Conservation (phyloP, 208 protist genomes). For the Leishmania mexicana region DNA sequence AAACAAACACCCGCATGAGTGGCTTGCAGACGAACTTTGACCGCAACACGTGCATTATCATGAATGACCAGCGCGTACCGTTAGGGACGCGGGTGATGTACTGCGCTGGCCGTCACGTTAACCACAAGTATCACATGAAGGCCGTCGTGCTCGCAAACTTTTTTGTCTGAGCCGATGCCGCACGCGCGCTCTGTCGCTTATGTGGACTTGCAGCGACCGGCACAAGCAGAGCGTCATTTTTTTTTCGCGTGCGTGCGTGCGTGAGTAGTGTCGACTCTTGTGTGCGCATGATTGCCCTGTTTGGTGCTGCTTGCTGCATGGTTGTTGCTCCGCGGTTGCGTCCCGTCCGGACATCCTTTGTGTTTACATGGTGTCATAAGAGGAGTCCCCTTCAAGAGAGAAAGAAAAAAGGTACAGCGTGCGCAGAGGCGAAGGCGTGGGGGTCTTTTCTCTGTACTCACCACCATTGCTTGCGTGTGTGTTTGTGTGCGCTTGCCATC, state of each 20-base stretch:
- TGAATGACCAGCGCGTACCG: constrained; percentile 92
- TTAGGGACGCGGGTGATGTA: constrained; percentile 92
- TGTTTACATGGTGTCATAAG: not conserved
- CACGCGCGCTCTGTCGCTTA: not conserved
- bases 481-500: not conserved
- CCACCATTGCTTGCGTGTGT: not conserved
- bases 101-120: constrained; percentile 91
- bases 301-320: not conserved
- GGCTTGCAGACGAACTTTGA: constrained; percentile 92
- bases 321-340: not conserved
- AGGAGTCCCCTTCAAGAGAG: not conserved
- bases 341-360: not conserved
- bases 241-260: not conserved
- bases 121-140: constrained; percentile 93
- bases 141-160: constrained; percentile 93
- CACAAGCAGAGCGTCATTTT: not conserved
- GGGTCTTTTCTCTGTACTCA: not conserved
- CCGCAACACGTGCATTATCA: constrained; percentile 91
- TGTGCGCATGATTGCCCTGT: not conserved
- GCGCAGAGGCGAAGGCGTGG: not conserved
- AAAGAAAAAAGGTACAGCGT: not conserved
- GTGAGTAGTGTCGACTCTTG: not conserved
- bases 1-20: constrained; percentile 88
- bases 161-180: constrained; percentile 61
- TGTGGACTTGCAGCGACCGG: not conserved